These are phyloP conservation scores for Cryphonectria nitschkei DNA, from an alignment of 2,329 filamentous ascomycete species.

Conservation along the genomic window DNA sequence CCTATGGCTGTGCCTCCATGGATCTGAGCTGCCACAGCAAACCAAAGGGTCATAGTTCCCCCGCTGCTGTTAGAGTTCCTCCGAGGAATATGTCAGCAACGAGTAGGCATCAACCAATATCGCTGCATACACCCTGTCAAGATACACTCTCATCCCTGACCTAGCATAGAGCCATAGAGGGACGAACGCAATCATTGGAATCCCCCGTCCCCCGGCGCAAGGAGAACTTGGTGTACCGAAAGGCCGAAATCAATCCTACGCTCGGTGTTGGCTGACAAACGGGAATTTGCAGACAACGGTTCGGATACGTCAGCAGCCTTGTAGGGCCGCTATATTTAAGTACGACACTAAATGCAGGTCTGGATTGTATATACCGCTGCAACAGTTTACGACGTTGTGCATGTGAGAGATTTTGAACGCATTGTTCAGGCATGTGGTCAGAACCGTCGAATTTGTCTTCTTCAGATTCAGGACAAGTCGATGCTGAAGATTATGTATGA, in stretches of 20 bases:
- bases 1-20: not conserved
- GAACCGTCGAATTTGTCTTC: too few relatives aligned
- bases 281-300: not conserved
- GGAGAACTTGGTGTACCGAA: not conserved
- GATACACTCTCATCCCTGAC: not conserved
- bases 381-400: too few relatives aligned
- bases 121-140: not conserved
- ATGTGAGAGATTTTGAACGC: too few relatives aligned
- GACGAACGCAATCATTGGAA: not conserved
- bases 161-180: not conserved
- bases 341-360: not conserved
- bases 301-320: not conserved
- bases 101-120: not conserved
- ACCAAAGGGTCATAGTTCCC: not conserved
- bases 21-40: not conserved
- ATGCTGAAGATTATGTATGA: too few relatives aligned
- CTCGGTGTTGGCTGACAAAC: not conserved
- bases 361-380: not conserved
- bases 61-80: not conserved
- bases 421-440: too few relatives aligned
- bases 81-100: not conserved
- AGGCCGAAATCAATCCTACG: not conserved
- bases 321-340: too few relatives aligned
- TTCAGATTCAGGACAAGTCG: too few relatives aligned
- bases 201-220: not conserved